Evolutionary conservation across 495 filamentous ascomycete species (phyloP).

Genomic region (Niebla homalea): DNA sequence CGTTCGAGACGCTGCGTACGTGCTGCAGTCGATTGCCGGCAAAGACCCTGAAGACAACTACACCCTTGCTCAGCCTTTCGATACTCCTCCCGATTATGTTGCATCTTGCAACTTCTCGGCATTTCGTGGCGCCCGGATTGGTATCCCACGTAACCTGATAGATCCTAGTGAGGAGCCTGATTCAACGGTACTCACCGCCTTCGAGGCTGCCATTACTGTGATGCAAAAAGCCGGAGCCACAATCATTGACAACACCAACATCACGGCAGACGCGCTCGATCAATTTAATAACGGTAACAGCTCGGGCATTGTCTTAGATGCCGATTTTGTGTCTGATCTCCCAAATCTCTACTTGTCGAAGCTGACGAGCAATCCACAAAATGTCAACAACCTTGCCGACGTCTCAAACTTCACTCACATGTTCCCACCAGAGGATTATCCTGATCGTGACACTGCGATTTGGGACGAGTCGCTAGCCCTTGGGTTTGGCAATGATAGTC

Average conservation of each 20-base stretch:
- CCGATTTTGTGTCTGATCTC: constrained; percentile 34
- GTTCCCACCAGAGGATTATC: constrained; percentile 34
- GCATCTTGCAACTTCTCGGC: constrained; percentile 35
- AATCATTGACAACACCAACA: constrained; percentile 40
- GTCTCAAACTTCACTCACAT: constrained; percentile 32
- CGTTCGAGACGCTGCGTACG: constrained; percentile 53
- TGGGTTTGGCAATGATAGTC: constrained; percentile 28
- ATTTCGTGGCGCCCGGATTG: constrained; percentile 36
- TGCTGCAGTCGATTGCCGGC: constrained; percentile 50
- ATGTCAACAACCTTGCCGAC: constrained; percentile 28
- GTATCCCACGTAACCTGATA: constrained; percentile 38
- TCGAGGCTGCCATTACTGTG: constrained; percentile 29
- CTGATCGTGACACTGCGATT: constrained; percentile 31
- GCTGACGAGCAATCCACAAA: constrained; percentile 33
- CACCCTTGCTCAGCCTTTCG: constrained; percentile 37
- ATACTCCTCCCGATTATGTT: constrained; percentile 33
- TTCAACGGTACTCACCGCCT: constrained; percentile 27
- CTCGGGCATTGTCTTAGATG: constrained; percentile 23
- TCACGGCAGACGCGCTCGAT: constrained; percentile 33
- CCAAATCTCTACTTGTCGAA: constrained; percentile 30
- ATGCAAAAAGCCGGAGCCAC: constrained; percentile 35
- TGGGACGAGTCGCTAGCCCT: constrained; percentile 33
- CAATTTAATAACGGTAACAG: constrained; percentile 24
- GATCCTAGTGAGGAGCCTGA: constrained; percentile 11
- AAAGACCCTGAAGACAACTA: constrained; percentile 38